Evolutionary conservation across 139 green algal species (phyloP).

Genomic region (Tetraselmis chui): DNA sequence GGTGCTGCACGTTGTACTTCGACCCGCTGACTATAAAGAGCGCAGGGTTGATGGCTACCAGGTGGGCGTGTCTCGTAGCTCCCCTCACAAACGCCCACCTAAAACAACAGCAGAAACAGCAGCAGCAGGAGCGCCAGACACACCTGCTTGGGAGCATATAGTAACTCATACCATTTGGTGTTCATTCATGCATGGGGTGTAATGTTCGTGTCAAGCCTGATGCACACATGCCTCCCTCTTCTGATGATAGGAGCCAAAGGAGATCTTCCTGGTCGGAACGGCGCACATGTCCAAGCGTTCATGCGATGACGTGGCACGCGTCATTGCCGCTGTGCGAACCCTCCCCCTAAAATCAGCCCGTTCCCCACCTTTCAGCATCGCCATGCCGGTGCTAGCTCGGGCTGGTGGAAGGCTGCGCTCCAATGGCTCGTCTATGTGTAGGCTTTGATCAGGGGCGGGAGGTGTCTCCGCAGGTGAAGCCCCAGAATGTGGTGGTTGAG

Average conservation of each 20-base stretch:
- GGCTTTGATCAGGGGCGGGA: neutral
- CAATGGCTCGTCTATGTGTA: neutral
- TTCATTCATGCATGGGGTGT: no score
- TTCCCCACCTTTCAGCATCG: no score
- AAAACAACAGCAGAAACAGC: no score
- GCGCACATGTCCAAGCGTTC: slow-evolving; percentile 53
- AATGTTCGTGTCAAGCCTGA: no score
- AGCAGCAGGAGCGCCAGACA: no score
- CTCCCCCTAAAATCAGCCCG: no score
- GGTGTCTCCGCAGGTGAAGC: slow-evolving; percentile 27
- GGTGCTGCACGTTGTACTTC: slow-evolving; percentile 45
- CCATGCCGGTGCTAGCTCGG: neutral
- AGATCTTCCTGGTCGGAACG: slow-evolving; percentile 66
- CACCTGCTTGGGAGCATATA: no score
- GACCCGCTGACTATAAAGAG: slow-evolving; percentile 53
- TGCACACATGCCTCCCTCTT: no score
- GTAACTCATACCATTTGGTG: neutral
- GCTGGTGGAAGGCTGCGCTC: neutral
- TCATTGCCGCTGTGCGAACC: slow-evolving; percentile 33
- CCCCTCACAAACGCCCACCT: no score
- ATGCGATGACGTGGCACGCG: slow-evolving; percentile 41
- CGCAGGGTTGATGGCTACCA: slow-evolving; percentile 62
- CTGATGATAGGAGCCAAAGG: slow-evolving; percentile 52
- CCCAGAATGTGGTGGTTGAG: slow-evolving; percentile 69
- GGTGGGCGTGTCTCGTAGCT: no score